Percentiles rank a stretch among this genome's conserved stretches.
Evolutionary conservation across 2,329 filamentous ascomycete species (phyloP).

Genomic region (Nigrograna mackinnonii): DNA sequence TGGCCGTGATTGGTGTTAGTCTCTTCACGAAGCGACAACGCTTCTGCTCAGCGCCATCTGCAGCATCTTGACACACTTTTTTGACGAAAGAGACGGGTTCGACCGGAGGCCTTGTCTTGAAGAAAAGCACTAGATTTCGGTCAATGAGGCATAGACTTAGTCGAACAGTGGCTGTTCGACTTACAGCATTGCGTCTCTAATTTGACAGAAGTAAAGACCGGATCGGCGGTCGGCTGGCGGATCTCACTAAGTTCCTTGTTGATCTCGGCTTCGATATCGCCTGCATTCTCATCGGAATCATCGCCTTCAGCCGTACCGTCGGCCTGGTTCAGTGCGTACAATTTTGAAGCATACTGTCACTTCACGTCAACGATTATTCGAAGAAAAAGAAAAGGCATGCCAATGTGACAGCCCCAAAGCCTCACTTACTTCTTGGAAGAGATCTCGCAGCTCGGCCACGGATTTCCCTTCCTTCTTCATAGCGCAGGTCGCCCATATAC

Average conservation of each 20-base stretch:
- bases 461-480: conserved; percentile 72
- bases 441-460: conserved; percentile 65
- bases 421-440: conserved; percentile 67
- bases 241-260: conserved; percentile 70
- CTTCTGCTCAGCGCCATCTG: conserved; percentile 53
- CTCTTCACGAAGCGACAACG: conserved; percentile 63
- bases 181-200: conserved; percentile 60
- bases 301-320: conserved; percentile 46
- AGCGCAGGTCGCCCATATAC: conserved; percentile 79
- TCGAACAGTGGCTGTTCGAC: conserved; percentile 20
- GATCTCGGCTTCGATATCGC: conserved; percentile 74
- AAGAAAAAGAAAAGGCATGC: conserved; percentile 5
- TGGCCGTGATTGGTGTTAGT: conserved; percentile 61
- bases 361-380: background rate
- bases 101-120: conserved; percentile 59
- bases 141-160: conserved; percentile 1
- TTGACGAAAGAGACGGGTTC: conserved; percentile 65
- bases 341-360: conserved; percentile 66
- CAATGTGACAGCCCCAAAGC: conserved; percentile 3
- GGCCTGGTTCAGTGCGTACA: conserved; percentile 45
- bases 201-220: conserved; percentile 57
- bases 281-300: conserved; percentile 32
- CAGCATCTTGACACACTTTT: conserved; percentile 60
- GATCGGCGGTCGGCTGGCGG: conserved; percentile 53
- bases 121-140: conserved; percentile 56